Evolutionary conservation across 1,284 basidiomycete species (phyloP), one percentile per base, ranked within the genome.

Genomic region (Sporisorium reilianum): DNA sequence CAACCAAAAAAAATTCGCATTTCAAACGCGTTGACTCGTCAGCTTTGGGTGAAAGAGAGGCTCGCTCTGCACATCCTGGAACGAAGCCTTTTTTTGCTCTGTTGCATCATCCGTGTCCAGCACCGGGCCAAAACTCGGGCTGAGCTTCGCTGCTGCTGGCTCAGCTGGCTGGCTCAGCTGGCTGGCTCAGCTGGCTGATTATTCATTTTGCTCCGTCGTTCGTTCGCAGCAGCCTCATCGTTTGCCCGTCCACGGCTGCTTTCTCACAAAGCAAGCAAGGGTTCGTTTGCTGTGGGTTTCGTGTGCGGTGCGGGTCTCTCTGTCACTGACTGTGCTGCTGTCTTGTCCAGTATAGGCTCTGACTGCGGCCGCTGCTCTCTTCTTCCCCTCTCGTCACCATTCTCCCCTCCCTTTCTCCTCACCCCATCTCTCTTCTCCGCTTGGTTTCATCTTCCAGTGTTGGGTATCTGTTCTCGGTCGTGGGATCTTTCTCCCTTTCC

Each of bases 371-470:
- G 34, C 26, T 36, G 26, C 44, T 23, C 23, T 0, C 14, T 40
- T 25, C 55, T 63, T 63, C 5, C 40, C 57, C 57, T 64, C 64
- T 63, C 59, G 45, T 63, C 69, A 72, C 63, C 69, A 72, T 66
- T 64, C 54, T 58, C 55, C 52, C 38, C 26, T 41, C 34, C 28
- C 46, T 55, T 55, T 42, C n/a, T n/a, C 22, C 22, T 16, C 51
- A 18, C 34, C 34, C 20, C 30, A 38, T 26, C 36, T 23, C 18
- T 25, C 42, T 45, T 58, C 23, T 60, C n/a, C 38, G 26, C 58
- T 72, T 62, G 58, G 64, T 63, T n/a, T 65, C 57, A 44, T 64
- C 67, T 70, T 59, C 57, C 41, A 56, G 64, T 56, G 63, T 50
- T 62, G 55, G 64, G 64, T 18, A 30, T 57, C 52, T 65, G 60